Percentiles rank a stretch among this genome's conserved stretches.
These are phyloP conservation scores for Lecanicillium sp. DNA, from an alignment of 2,329 filamentous ascomycete genomes.

Conservation along the genomic window DNA sequence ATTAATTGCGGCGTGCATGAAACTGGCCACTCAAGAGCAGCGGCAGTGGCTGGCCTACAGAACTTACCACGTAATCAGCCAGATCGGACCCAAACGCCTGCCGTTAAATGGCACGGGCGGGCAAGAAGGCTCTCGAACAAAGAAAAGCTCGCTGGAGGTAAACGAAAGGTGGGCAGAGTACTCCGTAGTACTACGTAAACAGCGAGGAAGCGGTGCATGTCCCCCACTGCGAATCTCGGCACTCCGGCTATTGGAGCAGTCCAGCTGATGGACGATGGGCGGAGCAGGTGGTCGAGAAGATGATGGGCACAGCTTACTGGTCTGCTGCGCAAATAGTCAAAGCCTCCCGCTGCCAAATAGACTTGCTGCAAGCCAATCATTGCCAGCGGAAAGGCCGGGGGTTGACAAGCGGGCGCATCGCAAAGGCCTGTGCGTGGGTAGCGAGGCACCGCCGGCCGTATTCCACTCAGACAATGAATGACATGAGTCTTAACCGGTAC, in stretches of 20 bases:
- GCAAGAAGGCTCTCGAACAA: too few relatives aligned
- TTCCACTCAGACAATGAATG: conserved; percentile 9
- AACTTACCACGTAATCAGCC: too few relatives aligned
- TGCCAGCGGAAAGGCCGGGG: not conserved
- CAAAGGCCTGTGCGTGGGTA: conserved; percentile 5
- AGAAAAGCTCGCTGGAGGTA: too few relatives aligned
- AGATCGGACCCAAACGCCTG: too few relatives aligned
- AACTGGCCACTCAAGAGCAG: too few relatives aligned
- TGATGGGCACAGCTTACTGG: not conserved
- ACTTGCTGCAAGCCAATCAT: conserved; percentile 7
- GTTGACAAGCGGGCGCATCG: not conserved
- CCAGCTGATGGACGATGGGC: conserved; percentile 1
- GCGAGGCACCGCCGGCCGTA: not conserved
- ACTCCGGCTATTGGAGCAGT: conserved; percentile 12
- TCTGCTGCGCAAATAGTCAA: conserved; percentile 9
- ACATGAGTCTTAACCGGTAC: conserved; percentile 9
- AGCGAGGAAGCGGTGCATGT: conserved; percentile 12
- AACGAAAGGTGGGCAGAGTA: too few relatives aligned
- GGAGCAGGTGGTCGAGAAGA: not conserved
- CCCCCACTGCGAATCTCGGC: conserved; percentile 10
- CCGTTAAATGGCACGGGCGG: too few relatives aligned
- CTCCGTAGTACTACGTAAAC: too few relatives aligned
- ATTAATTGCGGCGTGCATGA: too few relatives aligned
- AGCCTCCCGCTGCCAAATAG: conserved; percentile 1
- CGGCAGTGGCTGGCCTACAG: too few relatives aligned